Conservation (phyloP, 768 basidiomycete genomes). For the Lepiota subincarnata region DNA sequence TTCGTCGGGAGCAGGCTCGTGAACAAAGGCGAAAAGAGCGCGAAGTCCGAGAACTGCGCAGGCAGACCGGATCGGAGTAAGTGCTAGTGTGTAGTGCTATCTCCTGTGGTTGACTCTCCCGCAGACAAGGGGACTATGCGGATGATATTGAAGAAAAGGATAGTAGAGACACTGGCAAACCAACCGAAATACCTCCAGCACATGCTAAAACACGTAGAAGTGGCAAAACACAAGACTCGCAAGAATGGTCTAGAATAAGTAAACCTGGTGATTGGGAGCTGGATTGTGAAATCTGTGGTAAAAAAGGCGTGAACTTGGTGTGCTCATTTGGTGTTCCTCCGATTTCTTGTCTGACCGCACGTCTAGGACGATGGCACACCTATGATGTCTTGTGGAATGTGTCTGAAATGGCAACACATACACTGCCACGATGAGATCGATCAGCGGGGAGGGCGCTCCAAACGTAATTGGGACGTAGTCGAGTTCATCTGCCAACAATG, state of each 20-base stretch:
- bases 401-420: slow-evolving; percentile 89
- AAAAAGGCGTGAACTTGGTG: slow-evolving; percentile 70
- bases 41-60: slow-evolving; percentile 36
- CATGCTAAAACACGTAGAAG: not conserved
- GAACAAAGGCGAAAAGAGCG: slow-evolving; percentile 49
- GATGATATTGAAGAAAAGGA: not conserved
- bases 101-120: not conserved
- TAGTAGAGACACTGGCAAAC: not conserved
- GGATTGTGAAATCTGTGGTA: slow-evolving; percentile 82
- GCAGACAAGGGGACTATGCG: slow-evolving; percentile 5
- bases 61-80: slow-evolving; percentile 23
- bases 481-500: slow-evolving; percentile 77
- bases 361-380: slow-evolving; percentile 73
- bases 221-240: not conserved
- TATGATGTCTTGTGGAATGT: slow-evolving; percentile 78
- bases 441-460: slow-evolving; percentile 52
- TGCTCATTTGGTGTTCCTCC: slow-evolving; percentile 20
- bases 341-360: slow-evolving; percentile 1
- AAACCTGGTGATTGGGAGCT: slow-evolving; percentile 78
- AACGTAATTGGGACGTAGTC: slow-evolving; percentile 81
- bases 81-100: not conserved
- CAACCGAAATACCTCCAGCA: not conserved
- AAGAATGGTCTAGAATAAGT: slow-evolving; percentile 27
- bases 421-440: slow-evolving; percentile 78
- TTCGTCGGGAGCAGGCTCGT: slow-evolving; percentile 54